Evolutionary conservation across 129 eudicot genomes (phyloP).

Genomic region (Heracleum sosnowskyi): DNA sequence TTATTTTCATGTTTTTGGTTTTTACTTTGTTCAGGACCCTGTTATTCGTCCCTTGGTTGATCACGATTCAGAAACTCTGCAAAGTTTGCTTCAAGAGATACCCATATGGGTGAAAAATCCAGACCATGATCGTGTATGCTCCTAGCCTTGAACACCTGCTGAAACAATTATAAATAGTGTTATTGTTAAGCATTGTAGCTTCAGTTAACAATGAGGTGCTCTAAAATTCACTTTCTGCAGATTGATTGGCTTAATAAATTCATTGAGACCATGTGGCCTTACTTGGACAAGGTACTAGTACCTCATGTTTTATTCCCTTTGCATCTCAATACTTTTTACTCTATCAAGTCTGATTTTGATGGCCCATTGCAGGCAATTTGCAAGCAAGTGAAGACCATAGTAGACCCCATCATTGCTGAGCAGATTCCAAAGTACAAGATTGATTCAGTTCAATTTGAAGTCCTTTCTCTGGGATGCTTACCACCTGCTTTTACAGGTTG

Average conservation of each 20-base stretch:
- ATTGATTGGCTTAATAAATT: slow-evolving; percentile 70
- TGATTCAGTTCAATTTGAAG: slow-evolving; percentile 74
- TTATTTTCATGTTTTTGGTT: not conserved
- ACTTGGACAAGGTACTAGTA: slow-evolving; percentile 44
- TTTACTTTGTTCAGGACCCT: slow-evolving; percentile 47
- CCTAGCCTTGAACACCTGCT: not conserved
- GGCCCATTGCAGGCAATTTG: slow-evolving; percentile 63
- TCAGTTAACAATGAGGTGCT: not conserved
- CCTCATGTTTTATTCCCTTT: not conserved
- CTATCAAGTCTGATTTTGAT: slow-evolving; percentile 12
- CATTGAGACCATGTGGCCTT: slow-evolving; percentile 59
- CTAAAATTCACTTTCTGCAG: slow-evolving; percentile 15
- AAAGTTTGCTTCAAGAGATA: slow-evolving; percentile 72
- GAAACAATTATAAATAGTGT: not conserved
- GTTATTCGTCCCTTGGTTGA: slow-evolving; percentile 72
- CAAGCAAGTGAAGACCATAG: slow-evolving; percentile 66
- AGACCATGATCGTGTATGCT: slow-evolving; percentile 82
- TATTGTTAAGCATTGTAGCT: not conserved
- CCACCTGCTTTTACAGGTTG: slow-evolving; percentile 98
- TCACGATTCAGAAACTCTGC: slow-evolving; percentile 45
- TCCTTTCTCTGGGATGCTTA: slow-evolving; percentile 70
- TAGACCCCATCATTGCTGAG: slow-evolving; percentile 85
- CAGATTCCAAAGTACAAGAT: slow-evolving; percentile 90
- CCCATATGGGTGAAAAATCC: slow-evolving; percentile 97
- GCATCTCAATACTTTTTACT: not conserved